Conservation (phyloP, 1,139 yeast genomes). For the Geotrichum cucujoidarum region DNA sequence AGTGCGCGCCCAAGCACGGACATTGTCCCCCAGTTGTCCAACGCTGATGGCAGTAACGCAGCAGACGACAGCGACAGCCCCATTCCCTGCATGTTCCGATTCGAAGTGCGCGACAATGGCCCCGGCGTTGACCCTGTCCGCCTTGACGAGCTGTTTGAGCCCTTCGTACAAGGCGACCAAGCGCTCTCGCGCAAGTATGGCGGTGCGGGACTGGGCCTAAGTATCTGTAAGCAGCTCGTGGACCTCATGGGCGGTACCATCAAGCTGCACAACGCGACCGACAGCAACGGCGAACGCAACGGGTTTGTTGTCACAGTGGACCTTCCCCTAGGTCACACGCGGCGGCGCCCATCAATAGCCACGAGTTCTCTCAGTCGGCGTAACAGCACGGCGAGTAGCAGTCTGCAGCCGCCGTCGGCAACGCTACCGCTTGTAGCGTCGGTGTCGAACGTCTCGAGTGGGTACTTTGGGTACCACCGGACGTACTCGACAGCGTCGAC, state of each 20-base stretch:
- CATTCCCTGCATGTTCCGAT: conserved; percentile 4
- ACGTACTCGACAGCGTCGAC: neutral
- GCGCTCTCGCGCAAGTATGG: conserved; percentile 87
- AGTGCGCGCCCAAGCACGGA: neutral
- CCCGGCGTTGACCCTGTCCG: conserved; percentile 81
- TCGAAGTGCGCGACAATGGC: conserved; percentile 79
- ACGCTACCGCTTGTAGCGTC: too few species aligned
- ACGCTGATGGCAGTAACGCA: neutral
- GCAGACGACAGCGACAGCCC: neutral
- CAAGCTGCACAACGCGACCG: conserved; percentile 30
- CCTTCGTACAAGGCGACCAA: conserved; percentile 95
- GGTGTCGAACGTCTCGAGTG: conserved; percentile 10
- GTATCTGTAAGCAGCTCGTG: conserved; percentile 88
- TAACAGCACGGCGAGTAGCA: too few species aligned
- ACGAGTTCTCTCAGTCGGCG: neutral
- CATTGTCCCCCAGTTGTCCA: neutral
- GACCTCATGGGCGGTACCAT: conserved; percentile 69
- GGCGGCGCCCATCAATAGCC: too few species aligned
- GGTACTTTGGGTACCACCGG: neutral
- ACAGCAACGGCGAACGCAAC: neutral
- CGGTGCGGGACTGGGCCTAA: conserved; percentile 92
- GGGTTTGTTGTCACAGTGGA: conserved; percentile 10
- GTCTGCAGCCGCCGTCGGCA: too few species aligned
- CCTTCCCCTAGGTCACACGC: conserved; percentile 13
- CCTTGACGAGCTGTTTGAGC: conserved; percentile 85